Conservation (phyloP, 2,329 filamentous ascomycete genomes). For the Tympanopsis confertula region DNA sequence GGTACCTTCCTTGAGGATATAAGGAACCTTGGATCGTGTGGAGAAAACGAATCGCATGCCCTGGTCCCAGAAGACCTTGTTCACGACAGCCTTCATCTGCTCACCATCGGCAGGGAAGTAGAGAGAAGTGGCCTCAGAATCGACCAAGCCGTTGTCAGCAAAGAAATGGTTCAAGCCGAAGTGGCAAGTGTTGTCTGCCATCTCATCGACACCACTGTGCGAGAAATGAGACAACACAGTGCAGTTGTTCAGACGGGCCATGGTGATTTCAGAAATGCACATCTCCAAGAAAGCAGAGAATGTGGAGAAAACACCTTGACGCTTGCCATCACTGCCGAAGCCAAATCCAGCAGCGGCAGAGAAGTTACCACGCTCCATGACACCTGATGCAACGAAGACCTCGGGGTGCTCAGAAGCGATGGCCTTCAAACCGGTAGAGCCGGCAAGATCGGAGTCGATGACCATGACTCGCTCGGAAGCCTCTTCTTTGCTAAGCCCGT, state of each 20-base stretch:
- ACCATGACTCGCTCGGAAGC: slow-evolving; percentile 21
- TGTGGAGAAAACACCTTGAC: slow-evolving; percentile 24
- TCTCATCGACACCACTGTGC: slow-evolving; percentile 24
- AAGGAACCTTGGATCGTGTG: slow-evolving; percentile 22
- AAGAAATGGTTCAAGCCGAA: slow-evolving; percentile 26
- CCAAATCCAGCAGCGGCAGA: slow-evolving; percentile 24
- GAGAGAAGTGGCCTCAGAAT: slow-evolving; percentile 17
- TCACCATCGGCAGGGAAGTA: slow-evolving; percentile 26
- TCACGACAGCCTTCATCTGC: slow-evolving; percentile 23
- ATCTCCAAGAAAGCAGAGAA: slow-evolving; percentile 26
- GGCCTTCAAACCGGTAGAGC: slow-evolving; percentile 23
- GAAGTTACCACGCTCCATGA: slow-evolving; percentile 27
- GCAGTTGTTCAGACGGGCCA: slow-evolving; percentile 22
- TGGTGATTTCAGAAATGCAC: slow-evolving; percentile 24
- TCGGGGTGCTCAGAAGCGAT: slow-evolving; percentile 22
- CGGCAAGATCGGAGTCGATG: slow-evolving; percentile 24
- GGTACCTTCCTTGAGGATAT: slow-evolving; percentile 20
- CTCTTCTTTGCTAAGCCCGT: slow-evolving; percentile 20
- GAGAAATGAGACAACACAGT: slow-evolving; percentile 24
- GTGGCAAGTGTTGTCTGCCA: slow-evolving; percentile 27
- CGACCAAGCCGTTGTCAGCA: slow-evolving; percentile 23
- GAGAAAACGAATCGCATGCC: slow-evolving; percentile 23
- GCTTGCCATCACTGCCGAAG: slow-evolving; percentile 18
- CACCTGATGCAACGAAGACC: slow-evolving; percentile 21
- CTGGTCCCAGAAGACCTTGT: slow-evolving; percentile 21